Conservation (phyloP, 192 early-diverging fungal genomes). For the Coemansia sp. region DNA sequence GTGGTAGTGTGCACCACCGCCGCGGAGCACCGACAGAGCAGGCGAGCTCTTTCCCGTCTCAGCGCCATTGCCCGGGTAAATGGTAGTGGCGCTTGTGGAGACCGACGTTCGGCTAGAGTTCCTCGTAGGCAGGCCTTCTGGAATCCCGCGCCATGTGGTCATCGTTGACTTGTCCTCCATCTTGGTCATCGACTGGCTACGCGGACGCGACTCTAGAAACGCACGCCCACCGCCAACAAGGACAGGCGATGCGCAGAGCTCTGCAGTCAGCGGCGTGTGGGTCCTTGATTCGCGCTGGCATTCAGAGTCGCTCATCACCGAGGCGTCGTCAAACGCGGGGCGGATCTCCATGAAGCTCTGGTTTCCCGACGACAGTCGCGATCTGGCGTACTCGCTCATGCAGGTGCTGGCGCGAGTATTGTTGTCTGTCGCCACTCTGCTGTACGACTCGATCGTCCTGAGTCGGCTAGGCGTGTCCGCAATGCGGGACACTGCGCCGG, state of each 20-base stretch:
- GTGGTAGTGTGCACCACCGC: slow-evolving; percentile 28
- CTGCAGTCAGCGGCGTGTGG: slow-evolving; percentile 32
- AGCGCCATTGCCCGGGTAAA: slow-evolving; percentile 8
- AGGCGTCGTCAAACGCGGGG: slow-evolving; percentile 42
- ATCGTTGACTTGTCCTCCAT: slow-evolving; percentile 50
- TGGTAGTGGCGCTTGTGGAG: slow-evolving; percentile 8
- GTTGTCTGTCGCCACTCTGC: background rate
- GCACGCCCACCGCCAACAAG: slow-evolving; percentile 36
- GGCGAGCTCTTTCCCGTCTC: slow-evolving; percentile 21
- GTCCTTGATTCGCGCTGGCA: slow-evolving; percentile 12
- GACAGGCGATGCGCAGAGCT: slow-evolving; percentile 22
- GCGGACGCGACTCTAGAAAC: slow-evolving; percentile 20
- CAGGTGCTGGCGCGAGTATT: slow-evolving; percentile 29
- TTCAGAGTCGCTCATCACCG: slow-evolving; percentile 15
- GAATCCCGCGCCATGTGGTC: slow-evolving; percentile 50
- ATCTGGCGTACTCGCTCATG: slow-evolving; percentile 35
- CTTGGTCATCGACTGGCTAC: slow-evolving; percentile 40
- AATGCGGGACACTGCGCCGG: background rate
- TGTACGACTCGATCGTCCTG: slow-evolving; percentile 13
- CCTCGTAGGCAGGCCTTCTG: slow-evolving; percentile 19
- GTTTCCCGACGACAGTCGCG: slow-evolving; percentile 28
- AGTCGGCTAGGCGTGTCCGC: slow-evolving; percentile 9
- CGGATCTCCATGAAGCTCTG: slow-evolving; percentile 47
- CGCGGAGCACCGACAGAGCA: slow-evolving; percentile 36
- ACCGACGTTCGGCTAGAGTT: slow-evolving; percentile 14